These are phyloP conservation scores for Strobilomyces confusus DNA, from an alignment of 768 basidiomycete genomes.

Conservation along the genomic window DNA sequence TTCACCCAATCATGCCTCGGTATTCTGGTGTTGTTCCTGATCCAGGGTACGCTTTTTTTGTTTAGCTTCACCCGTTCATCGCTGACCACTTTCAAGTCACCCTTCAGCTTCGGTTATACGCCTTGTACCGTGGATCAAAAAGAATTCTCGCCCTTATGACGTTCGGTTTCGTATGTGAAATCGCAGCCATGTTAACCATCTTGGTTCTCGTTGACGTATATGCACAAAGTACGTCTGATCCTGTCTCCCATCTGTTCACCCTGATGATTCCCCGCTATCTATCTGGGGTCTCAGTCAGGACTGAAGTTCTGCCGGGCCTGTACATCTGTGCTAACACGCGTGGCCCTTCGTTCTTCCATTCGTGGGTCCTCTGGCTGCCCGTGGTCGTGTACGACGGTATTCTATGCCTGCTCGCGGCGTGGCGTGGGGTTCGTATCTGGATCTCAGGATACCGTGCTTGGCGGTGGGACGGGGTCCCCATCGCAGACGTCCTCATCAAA, in stretches of 20 bases:
- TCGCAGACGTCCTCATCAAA: constrained; percentile 10
- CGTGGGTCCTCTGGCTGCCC: constrained; percentile 8
- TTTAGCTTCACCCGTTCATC: background rate
- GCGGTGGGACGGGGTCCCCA: background rate
- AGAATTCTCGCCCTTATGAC: constrained; percentile 8
- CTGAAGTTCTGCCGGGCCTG: constrained; percentile 2
- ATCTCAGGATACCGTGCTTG: background rate
- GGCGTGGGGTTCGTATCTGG: constrained; percentile 2
- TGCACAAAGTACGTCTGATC: constrained; percentile 1
- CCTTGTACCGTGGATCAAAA: constrained; percentile 13
- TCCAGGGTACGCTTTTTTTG: constrained; percentile 9
- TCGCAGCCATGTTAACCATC: constrained; percentile 6
- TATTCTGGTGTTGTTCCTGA: constrained; percentile 8
- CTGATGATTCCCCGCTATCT: background rate
- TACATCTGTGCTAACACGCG: constrained; percentile 1
- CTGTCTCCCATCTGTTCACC: background rate
- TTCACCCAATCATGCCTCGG: constrained; percentile 10
- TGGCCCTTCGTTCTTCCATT: background rate
- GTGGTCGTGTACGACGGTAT: constrained; percentile 6
- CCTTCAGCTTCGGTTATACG: constrained; percentile 16
- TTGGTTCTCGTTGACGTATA: constrained; percentile 1
- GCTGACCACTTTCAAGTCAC: constrained; percentile 4
- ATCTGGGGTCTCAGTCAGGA: background rate
- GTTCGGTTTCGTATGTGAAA: constrained; percentile 11
- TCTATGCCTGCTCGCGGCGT: constrained; percentile 4